Conservation (phyloP, 75 land plant species). For the Sequoiadendron giganteum region DNA sequence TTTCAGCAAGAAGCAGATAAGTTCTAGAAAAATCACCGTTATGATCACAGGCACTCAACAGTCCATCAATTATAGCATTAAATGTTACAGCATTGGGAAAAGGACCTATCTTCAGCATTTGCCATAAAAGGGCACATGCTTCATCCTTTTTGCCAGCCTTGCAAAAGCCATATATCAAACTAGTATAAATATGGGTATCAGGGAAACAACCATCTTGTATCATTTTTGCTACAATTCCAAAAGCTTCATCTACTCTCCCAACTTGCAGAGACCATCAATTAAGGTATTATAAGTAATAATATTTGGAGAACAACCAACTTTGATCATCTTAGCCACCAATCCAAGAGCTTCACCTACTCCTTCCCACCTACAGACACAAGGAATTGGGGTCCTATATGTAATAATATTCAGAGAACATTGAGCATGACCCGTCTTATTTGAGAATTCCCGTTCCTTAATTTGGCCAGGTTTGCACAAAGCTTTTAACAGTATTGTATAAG, state of each 20-base stretch:
- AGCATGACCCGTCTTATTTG: slow-evolving; percentile 7
- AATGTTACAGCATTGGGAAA: slow-evolving; percentile 17
- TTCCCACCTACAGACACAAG: slow-evolving; percentile 43
- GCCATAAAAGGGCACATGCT: background rate
- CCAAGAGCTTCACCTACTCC: slow-evolving; percentile 31
- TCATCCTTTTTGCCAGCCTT: slow-evolving; percentile 13
- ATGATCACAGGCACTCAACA: slow-evolving; percentile 6
- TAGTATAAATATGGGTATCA: slow-evolving; percentile 15
- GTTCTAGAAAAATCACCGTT: background rate
- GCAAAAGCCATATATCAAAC: slow-evolving; percentile 6
- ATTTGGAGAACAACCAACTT: background rate
- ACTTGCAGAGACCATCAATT: background rate
- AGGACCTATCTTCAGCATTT: slow-evolving; percentile 13
- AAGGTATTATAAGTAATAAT: background rate
- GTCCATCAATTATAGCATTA: slow-evolving; percentile 1
- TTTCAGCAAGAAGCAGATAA: background rate
- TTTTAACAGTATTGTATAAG: slow-evolving; percentile 18
- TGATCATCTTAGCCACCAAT: slow-evolving; percentile 33
- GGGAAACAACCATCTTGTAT: slow-evolving; percentile 9
- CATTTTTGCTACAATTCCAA: background rate
- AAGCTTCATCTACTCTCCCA: background rate
- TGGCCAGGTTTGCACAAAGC: background rate
- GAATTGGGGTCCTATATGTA: slow-evolving; percentile 50
- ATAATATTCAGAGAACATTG: background rate
- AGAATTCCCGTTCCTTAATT: slow-evolving; percentile 10